Base-by-base conservation (phyloP, 345 rosid species). In the Geranium rotundifolium region DNA sequence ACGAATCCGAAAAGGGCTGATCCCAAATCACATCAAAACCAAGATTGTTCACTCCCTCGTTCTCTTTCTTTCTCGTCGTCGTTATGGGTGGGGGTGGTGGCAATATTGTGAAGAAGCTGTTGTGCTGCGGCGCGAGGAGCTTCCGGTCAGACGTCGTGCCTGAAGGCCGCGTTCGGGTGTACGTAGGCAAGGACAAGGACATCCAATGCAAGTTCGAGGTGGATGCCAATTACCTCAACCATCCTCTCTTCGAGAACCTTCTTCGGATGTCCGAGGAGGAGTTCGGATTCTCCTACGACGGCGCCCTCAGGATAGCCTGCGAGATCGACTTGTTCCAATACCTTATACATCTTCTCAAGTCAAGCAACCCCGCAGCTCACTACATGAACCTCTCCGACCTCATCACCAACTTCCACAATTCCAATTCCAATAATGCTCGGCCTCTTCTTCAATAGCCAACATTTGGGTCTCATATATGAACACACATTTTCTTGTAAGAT, bases 301-400 rank as follows among this genome's bases (percentile, higher is more conserved):
- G 88, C 5, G 82, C 84, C 0, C 69, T 81, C 20, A 68, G 82
- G 75, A 77, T 81, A 31, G 79, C 77, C 17, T 77, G 80, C 19
- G 84, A 84, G 62, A 71, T 77, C 62, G 81, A 81, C 65, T 69
- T 70, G 39, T 79, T 84, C 64, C 73, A 27, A 6, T 68, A 74
- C 61, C 72, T 79, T 50, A 64, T 84, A 29, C 75, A 78, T 69
- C 81, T 67, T 29, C 81, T 81, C 39, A 73, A 72, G 27, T 65
- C 69, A 30, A 72, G 68, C 13, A 66, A 72, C 58, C 75, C 79
- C 17, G 46, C 67, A 4, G 78, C 64, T 17, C 77, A 70, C 62
- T 65, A 73, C 71, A 76, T 72, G 72, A 65, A 76, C 7, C 81
- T 74, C 37, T 61, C 76, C 4, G 73, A 79, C 63, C 71, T 73